phyloP scores from a whole-genome alignment of 805 yeast genomes.

The Teunomyces stri region DNA sequence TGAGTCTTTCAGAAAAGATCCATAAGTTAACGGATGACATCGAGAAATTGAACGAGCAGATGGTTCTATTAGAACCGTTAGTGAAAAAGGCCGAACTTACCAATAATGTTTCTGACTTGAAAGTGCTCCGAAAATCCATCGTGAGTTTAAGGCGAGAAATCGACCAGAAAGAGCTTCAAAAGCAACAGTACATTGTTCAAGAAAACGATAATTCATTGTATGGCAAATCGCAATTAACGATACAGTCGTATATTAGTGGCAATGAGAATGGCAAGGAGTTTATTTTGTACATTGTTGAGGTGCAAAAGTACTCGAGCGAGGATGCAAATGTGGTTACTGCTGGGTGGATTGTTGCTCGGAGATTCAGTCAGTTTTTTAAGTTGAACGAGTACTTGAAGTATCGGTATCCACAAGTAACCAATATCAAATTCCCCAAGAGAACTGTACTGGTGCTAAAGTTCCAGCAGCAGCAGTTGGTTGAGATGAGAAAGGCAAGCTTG shows the following conservation, averaged over 20 bases:
- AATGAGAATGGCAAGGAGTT: conserved; percentile 58
- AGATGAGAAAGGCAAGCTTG: conserved; percentile 58
- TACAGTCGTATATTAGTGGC: conserved; percentile 54
- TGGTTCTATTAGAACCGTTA: conserved; percentile 62
- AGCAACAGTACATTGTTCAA: conserved; percentile 79
- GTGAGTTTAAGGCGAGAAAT: conserved; percentile 68
- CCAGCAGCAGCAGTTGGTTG: conserved; percentile 62
- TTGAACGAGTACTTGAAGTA: conserved; percentile 62
- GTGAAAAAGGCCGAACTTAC: conserved; percentile 81
- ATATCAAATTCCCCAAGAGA: conserved; percentile 56
- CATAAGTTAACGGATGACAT: conserved; percentile 56
- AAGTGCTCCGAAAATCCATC: conserved; percentile 66
- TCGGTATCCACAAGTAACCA: conserved; percentile 49
- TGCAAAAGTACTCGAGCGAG: conserved; percentile 49
- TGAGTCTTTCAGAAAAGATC: conserved; percentile 67
- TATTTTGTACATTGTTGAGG: conserved; percentile 72
- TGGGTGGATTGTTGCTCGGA: conserved; percentile 87
- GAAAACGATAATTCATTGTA: conserved; percentile 76
- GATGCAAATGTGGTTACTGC: conserved; percentile 51
- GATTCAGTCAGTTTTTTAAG: conserved; percentile 80
- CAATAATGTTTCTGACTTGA: conserved; percentile 66
- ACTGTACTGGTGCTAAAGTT: conserved; percentile 65
- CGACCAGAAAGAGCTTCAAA: conserved; percentile 67
- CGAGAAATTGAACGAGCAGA: conserved; percentile 57
- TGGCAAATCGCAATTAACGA: conserved; percentile 57